Evolutionary conservation across 164 flowering plant genomes (phyloP).

Genomic region (Akebia trifoliata): DNA sequence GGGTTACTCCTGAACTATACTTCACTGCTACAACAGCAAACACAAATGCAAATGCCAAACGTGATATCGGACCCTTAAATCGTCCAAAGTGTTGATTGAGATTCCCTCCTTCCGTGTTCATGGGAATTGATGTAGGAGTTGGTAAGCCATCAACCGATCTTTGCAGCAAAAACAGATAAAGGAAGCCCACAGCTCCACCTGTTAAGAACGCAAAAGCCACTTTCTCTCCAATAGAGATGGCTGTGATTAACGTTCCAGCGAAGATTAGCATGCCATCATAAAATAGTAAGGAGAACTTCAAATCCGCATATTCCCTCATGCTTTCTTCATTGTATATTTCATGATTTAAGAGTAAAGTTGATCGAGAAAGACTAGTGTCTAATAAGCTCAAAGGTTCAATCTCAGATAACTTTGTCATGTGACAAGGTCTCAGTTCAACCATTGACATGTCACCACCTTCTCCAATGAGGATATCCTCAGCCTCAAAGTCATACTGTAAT

Average conservation of each 20-base stretch:
- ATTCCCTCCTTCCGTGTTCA: constrained; percentile 11
- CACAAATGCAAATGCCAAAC: constrained; percentile 44
- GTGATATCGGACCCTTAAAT: constrained; percentile 40
- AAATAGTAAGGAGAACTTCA: constrained; percentile 67
- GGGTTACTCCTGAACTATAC: constrained; percentile 34
- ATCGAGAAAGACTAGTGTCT: constrained; percentile 11
- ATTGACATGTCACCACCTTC: constrained; percentile 53
- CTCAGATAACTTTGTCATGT: constrained; percentile 35
- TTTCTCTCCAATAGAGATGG: constrained; percentile 38
- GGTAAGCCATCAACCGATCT: constrained; percentile 74
- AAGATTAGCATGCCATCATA: constrained; percentile 60
- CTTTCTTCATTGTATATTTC: constrained; percentile 50
- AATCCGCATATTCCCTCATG: constrained; percentile 75
- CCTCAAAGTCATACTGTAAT: constrained; percentile 41
- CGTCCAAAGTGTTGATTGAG: constrained; percentile 24
- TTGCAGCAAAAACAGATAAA: constrained; percentile 69
- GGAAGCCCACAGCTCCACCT: constrained; percentile 71
- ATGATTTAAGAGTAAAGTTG: constrained; percentile 12
- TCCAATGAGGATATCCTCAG: constrained; percentile 60
- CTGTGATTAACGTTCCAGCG: constrained; percentile 45
- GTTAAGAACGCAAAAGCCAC: constrained; percentile 49
- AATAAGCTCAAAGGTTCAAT: constrained; percentile 23
- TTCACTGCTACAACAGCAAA: constrained; percentile 31
- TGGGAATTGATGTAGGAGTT: constrained; percentile 26
- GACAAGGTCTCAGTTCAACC: constrained; percentile 70